Base-by-base conservation (phyloP, 164 flowering plant genomes). In the Malania oleifera region DNA sequence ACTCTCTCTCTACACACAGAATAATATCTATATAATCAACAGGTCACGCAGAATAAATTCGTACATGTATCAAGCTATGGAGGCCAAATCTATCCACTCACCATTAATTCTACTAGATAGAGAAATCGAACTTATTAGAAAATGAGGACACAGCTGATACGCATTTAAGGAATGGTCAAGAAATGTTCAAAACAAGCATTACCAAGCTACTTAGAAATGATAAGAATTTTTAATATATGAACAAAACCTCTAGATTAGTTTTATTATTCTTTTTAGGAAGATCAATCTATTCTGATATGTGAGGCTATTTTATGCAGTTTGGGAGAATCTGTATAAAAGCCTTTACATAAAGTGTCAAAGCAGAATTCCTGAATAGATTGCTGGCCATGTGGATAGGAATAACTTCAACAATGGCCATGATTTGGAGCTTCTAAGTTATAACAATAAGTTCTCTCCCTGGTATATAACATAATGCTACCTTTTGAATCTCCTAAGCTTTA, bases 341-440 rank as follows among this genome's bases (percentile, higher is more conserved):
- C 67, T 61, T 68, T 66, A 24, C 41, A 37, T 14, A 80, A 75
- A 69, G 66, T 56, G 39, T 35, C 53, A 72, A 68, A 65, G 69
- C n/a, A 34, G 61, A 64, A 71, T 70, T 68, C 71, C 70, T 57
- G 31, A 59, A 68, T 56, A 72, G 71, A 61, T 62, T 60, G 56
- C 56, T 62, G 72, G 76, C n/a, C 78, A 69, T 63, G 77, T 72
- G 83, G 77, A 72, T 70, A 43, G 76, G 80, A 76, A 79, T 74
- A 67, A 43, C 52, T 38, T 57, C 53, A 57, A 58, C 25, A 67
- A 57, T 47, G 59, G 61, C 55, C 22, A 28, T 28, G 43, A 51
- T 51, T 14, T 12, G 46, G 44, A 20, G 54, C 37, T 26, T 52
- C 47, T 51, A 56, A 49, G 61, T 29, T 47, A 53, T 57, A 61